Evolutionary conservation across 345 rosid species (phyloP).

Genomic region (Erucastrum elatum): DNA sequence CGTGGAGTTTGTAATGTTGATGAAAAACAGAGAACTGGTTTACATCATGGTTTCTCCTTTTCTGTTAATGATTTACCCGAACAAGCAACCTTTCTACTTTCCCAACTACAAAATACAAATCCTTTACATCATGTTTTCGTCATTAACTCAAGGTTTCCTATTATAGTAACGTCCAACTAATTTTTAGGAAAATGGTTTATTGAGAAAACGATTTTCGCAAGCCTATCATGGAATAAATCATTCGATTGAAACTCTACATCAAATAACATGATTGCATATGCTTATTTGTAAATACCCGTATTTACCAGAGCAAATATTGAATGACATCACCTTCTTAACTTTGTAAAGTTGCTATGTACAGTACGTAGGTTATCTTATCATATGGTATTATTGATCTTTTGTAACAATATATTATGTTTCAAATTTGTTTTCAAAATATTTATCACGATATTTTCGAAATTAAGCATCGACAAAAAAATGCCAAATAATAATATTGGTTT

Average conservation of each 20-base stretch:
- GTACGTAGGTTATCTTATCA: background rate
- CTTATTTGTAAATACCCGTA: background rate
- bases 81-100: constrained; percentile 19
- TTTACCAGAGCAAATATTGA: background rate
- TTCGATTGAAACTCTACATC: background rate
- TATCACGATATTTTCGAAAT: background rate
- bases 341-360: background rate
- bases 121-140: background rate
- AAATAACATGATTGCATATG: background rate
- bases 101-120: constrained; percentile 22
- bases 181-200: background rate
- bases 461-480: background rate
- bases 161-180: constrained; percentile 27
- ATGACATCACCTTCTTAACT: background rate
- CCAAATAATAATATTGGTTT: background rate
- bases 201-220: background rate
- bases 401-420: background rate
- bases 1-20: constrained; percentile 13
- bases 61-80: constrained; percentile 8
- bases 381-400: background rate
- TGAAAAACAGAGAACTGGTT: constrained; percentile 12
- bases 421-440: background rate
- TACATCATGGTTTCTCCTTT: constrained; percentile 18
- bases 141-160: constrained; percentile 25
- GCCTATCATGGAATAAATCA: background rate